Base-by-base conservation (phyloP, 2,329 filamentous ascomycete genomes). In the Dryadomyces quercus-mongolicae region DNA sequence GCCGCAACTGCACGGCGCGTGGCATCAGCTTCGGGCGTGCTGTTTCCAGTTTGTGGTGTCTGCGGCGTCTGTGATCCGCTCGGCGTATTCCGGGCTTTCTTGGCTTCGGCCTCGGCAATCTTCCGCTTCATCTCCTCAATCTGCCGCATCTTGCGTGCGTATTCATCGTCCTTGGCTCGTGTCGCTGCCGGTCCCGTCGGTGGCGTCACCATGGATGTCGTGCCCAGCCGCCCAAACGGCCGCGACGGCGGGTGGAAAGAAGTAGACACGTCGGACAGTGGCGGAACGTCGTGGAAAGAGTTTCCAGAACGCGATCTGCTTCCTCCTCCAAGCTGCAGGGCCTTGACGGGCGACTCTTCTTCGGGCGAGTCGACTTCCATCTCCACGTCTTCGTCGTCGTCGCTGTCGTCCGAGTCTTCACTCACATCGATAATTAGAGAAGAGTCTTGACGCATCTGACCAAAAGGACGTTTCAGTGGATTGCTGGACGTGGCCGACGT, bases 341-440 rank as follows among this genome's bases (percentile, higher is more conserved):
- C 67, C 10, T 16, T 46, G 5, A 65, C 61, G 2, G 67, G 62
- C 16, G 67, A 61, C 3, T 70, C 70, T 21, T 76, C 73, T 31
- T 68, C 70, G 10, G 73, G 74, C 49, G 76, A 80, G 25, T 80
- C 80, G 22, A 85, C 74, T 38, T 86, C 84, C 81, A 85, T 86
- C 55, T 82, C 82, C 49, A 82, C 75, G 59, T 83, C 80, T 49
- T 81, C 77, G 59, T 83, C 80, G 51, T 81, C 77, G 42, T 78
- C 77, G 59, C 83, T 79, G 51, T 81, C 77, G 40, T 78, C 75
- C 7, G 72, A 74, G 22, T 74, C 79, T 31, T 95, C 91, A 64
- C 88, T 95, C 43, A 94, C 84, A 59, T 94, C 81, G 60, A 95
- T 95, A 43, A 95, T 79, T 52, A 95, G 78, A 2, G 77, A 77